A percentile compares a stretch with the other conserved stretches of the same genome.
These are phyloP conservation scores for Parathielavia appendiculata DNA, from an alignment of 495 filamentous ascomycete species.

Conservation along the genomic window DNA sequence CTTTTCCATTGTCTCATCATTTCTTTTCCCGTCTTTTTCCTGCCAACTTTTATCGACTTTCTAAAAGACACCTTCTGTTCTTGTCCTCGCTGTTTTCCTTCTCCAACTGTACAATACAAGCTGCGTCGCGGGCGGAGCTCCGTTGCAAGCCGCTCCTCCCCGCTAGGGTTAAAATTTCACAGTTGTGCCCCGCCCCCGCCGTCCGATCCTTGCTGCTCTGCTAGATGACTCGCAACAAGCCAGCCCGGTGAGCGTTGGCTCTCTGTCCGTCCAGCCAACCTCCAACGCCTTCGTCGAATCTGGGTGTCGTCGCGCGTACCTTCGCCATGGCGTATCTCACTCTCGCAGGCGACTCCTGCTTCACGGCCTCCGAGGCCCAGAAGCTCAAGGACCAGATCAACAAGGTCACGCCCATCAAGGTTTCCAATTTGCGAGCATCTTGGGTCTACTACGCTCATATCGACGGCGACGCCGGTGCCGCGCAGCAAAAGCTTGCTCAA, in stretches of 20 bases:
- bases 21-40: no score
- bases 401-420: slow-evolving; percentile 37
- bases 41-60: no score
- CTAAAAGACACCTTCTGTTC: no score
- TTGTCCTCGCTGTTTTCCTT: no score
- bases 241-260: slow-evolving; percentile 23
- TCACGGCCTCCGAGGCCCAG: slow-evolving; percentile 45
- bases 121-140: no score
- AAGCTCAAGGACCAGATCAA: slow-evolving; percentile 48
- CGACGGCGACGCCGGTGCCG: slow-evolving; percentile 29
- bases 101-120: no score
- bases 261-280: slow-evolving; percentile 17
- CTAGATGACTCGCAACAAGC: slow-evolving; percentile 9
- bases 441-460: slow-evolving; percentile 51
- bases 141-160: background rate
- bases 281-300: background rate
- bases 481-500: slow-evolving; percentile 37
- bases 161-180: slow-evolving; percentile 18
- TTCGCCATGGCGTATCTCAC: slow-evolving; percentile 29
- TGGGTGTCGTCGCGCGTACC: slow-evolving; percentile 8
- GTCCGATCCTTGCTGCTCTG: slow-evolving; percentile 13
- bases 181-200: slow-evolving; percentile 24
- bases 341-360: slow-evolving; percentile 48
- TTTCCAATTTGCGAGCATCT: slow-evolving; percentile 40
- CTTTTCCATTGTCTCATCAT: no score